A percentile compares a stretch with the other conserved stretches of the same genome.
These are phyloP conservation scores for Lentinus polychrous DNA, from an alignment of 1,284 basidiomycete species.

Conservation along the genomic window DNA sequence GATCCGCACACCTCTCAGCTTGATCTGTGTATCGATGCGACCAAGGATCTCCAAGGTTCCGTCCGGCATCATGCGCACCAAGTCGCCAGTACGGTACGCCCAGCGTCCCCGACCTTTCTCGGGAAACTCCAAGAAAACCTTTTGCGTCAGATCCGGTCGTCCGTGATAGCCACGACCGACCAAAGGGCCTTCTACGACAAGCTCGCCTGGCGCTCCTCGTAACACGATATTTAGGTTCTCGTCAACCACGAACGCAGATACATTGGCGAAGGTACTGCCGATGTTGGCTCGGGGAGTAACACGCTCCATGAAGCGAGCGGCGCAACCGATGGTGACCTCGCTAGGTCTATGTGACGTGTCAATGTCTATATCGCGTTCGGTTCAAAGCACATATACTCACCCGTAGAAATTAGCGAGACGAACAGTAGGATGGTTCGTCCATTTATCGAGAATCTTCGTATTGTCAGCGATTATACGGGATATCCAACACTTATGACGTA, in stretches of 20 bases:
- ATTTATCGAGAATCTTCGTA: conserved; percentile 41
- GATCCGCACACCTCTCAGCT: conserved; percentile 47
- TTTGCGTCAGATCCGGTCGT: conserved; percentile 37
- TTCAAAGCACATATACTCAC: conserved; percentile 20
- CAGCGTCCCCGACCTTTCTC: conserved; percentile 28
- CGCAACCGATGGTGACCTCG: conserved; percentile 47
- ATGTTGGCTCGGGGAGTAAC: conserved; percentile 38
- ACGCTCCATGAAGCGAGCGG: conserved; percentile 36
- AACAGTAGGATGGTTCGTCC: conserved; percentile 39
- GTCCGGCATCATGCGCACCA: conserved; percentile 49
- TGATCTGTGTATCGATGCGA: conserved; percentile 51
- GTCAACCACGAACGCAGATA: conserved; percentile 34
- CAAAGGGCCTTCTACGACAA: conserved; percentile 44
- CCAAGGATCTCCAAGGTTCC: conserved; percentile 46
- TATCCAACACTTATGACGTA: conserved; percentile 19
- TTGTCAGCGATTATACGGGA: not conserved
- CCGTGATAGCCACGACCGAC: conserved; percentile 47
- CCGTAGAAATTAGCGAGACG: conserved; percentile 47
- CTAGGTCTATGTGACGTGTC: conserved; percentile 25
- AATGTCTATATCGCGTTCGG: not conserved
- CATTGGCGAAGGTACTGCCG: conserved; percentile 31
- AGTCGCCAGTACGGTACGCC: conserved; percentile 47
- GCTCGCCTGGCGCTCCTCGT: conserved; percentile 42
- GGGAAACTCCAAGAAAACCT: conserved; percentile 44
- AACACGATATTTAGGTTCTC: conserved; percentile 33